These are phyloP conservation scores for Chaetomium cochliodes DNA, from an alignment of 495 filamentous ascomycete genomes.

Conservation along the genomic window DNA sequence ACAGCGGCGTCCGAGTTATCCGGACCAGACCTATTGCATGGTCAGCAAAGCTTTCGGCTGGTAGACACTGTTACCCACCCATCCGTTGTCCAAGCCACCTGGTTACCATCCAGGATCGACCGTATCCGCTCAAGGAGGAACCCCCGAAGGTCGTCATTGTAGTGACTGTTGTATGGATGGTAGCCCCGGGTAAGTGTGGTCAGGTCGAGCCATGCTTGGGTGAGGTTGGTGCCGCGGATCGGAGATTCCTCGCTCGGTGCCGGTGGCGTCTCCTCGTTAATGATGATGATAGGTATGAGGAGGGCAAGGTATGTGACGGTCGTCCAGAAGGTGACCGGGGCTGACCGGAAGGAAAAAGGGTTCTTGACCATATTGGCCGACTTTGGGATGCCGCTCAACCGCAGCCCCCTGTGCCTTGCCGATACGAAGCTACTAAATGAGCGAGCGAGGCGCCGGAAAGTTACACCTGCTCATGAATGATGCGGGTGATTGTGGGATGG, in stretches of 20 bases:
- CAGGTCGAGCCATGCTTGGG: constrained; percentile 84
- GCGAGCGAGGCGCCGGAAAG: neutral
- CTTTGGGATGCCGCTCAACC: neutral
- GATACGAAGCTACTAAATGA: neutral
- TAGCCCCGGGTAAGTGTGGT: constrained; percentile 68
- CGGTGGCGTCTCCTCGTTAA: constrained; percentile 72
- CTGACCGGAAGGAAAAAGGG: constrained; percentile 54
- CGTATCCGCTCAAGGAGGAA: constrained; percentile 74
- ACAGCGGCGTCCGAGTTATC: constrained; percentile 37
- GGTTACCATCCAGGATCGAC: constrained; percentile 62
- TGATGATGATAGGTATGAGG: constrained; percentile 64
- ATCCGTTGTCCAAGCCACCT: constrained; percentile 36
- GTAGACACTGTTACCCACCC: constrained; percentile 22
- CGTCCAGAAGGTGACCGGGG: constrained; percentile 71
- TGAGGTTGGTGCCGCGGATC: constrained; percentile 60
- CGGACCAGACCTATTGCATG: constrained; percentile 11
- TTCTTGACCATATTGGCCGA: constrained; percentile 35
- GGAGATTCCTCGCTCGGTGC: constrained; percentile 55
- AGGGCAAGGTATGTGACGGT: constrained; percentile 68
- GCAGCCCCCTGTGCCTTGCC: too few species aligned
- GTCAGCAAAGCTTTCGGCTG: neutral
- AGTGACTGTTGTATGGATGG: constrained; percentile 83
- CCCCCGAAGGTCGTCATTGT: constrained; percentile 74
- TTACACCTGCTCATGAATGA: neutral
- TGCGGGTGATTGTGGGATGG: neutral